phyloP scores from a whole-genome alignment of 2,329 filamentous ascomycete species.

The Cladobotryum mycophilum region DNA sequence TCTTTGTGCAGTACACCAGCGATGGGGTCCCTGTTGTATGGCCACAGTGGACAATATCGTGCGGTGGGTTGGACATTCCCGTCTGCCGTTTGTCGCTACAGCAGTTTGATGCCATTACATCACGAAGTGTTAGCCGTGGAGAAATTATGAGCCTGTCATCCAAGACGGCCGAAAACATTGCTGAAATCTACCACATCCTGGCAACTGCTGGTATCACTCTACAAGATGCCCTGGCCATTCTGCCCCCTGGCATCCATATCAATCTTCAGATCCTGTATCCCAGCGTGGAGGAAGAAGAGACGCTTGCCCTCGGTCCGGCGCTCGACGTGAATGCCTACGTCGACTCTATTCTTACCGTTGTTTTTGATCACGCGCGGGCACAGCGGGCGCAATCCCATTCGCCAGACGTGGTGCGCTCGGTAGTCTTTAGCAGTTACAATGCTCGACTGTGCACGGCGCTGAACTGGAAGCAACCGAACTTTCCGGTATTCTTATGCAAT shows the following conservation, averaged over 20 bases:
- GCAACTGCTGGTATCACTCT: constrained; percentile 74
- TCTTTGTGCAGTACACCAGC: constrained; percentile 87
- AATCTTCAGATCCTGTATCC: constrained; percentile 93
- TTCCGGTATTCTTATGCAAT: constrained; percentile 92
- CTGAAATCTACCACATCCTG: constrained; percentile 64
- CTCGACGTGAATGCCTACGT: constrained; percentile 81
- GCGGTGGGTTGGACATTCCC: constrained; percentile 72
- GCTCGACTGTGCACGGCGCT: constrained; percentile 83
- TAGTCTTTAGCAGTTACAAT: constrained; percentile 94
- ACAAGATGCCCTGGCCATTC: constrained; percentile 64
- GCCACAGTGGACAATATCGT: constrained; percentile 73
- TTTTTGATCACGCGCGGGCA: constrained; percentile 82
- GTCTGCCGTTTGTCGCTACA: constrained; percentile 70
- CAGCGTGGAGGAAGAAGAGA: constrained; percentile 63
- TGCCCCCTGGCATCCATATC: constrained; percentile 76
- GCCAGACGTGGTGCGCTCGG: constrained; percentile 68
- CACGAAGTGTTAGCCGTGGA: constrained; percentile 34
- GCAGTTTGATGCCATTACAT: constrained; percentile 57
- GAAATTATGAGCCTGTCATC: constrained; percentile 38
- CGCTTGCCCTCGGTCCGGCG: constrained; percentile 63
- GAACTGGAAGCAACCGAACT: constrained; percentile 99
- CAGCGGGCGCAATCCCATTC: constrained; percentile 58
- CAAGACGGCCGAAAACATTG: constrained; percentile 49
- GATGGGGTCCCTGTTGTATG: constrained; percentile 84
- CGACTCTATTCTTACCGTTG: constrained; percentile 73